Conservation (phyloP, 2,329 filamentous ascomycete species). For the Penicillium thymicola region DNA sequence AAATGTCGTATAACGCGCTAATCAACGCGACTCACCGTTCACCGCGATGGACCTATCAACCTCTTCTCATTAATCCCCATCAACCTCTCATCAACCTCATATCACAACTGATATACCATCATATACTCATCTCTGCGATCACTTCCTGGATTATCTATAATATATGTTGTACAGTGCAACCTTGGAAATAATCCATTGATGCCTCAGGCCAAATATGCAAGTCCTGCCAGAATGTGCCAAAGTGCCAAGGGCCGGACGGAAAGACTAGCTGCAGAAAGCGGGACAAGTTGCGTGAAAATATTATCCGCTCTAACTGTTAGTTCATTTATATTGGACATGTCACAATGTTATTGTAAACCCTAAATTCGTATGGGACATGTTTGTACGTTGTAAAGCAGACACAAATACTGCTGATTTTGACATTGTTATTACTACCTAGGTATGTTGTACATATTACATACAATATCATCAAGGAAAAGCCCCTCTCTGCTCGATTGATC, state of each 20-base stretch:
- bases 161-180: neutral
- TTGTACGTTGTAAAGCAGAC: neutral
- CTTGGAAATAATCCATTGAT: neutral
- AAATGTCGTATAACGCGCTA: constrained; percentile 10
- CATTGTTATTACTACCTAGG: neutral
- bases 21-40: constrained; percentile 10
- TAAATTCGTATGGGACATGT: neutral
- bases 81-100: neutral
- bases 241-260: neutral
- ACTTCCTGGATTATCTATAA: too few relatives aligned
- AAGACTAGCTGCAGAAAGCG: neutral
- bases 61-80: neutral
- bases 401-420: neutral
- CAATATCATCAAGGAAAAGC: too few relatives aligned
- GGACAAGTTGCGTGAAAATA: neutral
- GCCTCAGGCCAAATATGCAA: neutral
- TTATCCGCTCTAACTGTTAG: too few relatives aligned
- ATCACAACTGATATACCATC: too few relatives aligned
- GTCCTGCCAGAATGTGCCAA: too few relatives aligned
- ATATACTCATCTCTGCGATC: neutral
- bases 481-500: too few relatives aligned
- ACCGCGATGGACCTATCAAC: neutral
- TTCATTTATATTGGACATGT: neutral
- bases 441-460: too few relatives aligned
- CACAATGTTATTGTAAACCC: neutral